Conservation (phyloP, 495 filamentous ascomycete genomes). For the Hyphodiscus hymeniophilus region DNA sequence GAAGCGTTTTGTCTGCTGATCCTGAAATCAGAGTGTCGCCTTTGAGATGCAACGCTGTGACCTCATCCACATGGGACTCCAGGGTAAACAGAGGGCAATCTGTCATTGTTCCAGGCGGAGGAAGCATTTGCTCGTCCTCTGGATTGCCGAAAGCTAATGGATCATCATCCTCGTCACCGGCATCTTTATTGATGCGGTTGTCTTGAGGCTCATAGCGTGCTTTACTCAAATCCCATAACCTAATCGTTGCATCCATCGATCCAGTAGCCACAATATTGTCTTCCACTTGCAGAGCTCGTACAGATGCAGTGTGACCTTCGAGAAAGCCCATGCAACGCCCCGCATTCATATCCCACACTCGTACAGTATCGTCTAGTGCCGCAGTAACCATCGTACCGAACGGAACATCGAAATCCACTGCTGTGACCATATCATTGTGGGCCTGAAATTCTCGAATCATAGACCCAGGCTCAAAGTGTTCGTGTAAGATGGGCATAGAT, state of each 20-base stretch:
- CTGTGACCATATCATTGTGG: conserved; percentile 81
- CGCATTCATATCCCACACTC: conserved; percentile 92
- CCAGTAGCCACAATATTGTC: conserved; percentile 94
- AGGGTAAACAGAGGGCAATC: conserved; percentile 85
- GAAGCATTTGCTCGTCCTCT: conserved; percentile 51
- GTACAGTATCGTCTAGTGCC: conserved; percentile 90
- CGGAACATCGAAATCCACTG: conserved; percentile 90
- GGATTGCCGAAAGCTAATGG: conserved; percentile 51
- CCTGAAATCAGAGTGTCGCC: conserved; percentile 88
- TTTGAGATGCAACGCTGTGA: conserved; percentile 86
- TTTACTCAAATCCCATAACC: conserved; percentile 80
- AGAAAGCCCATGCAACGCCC: conserved; percentile 84
- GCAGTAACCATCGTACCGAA: conserved; percentile 96
- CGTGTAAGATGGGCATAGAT: conserved; percentile 91
- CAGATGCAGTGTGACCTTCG: conserved; percentile 92
- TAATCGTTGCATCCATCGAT: conserved; percentile 91
- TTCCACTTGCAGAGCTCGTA: conserved; percentile 86
- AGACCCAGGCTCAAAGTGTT: conserved; percentile 87
- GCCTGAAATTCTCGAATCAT: conserved; percentile 81
- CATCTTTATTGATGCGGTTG: conserved; percentile 54
- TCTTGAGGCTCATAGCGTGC: conserved; percentile 51
- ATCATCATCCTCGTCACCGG: conserved; percentile 51
- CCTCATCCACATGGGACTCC: conserved; percentile 85
- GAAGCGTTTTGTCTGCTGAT: conserved; percentile 91
- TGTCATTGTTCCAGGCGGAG: conserved; percentile 63